Conservation (phyloP, 176 grass and related monocot genomes). For the Poa annua region DNA sequence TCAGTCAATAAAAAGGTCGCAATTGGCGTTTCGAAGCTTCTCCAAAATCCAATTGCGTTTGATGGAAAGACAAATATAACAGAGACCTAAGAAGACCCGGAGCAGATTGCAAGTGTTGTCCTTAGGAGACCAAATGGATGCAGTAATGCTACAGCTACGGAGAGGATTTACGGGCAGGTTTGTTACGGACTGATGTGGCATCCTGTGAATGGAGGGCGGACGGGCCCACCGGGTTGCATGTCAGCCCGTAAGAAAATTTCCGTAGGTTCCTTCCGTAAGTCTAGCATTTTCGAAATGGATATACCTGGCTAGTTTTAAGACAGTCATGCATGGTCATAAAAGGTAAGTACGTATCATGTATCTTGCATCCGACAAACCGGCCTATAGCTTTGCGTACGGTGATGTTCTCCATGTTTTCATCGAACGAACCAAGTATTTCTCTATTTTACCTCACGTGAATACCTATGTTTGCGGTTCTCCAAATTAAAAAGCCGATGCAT, state of each 20-base stretch:
- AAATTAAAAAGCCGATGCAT: neutral
- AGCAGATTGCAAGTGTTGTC: neutral
- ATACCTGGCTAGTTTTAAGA: neutral
- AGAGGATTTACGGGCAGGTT: no score
- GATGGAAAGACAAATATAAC: neutral
- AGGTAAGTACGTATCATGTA: neutral
- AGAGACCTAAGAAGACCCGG: neutral
- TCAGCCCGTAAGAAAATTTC: no score
- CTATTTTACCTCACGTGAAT: neutral
- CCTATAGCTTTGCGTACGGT: neutral
- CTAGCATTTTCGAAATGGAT: no score
- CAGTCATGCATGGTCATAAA: neutral
- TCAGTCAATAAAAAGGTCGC: neutral
- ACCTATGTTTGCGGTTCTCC: neutral
- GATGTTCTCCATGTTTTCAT: constrained; percentile 22
- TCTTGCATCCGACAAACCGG: neutral
- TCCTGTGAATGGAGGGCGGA: no score
- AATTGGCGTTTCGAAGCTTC: neutral
- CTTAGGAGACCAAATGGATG: neutral
- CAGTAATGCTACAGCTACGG: no score
- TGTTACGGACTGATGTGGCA: no score
- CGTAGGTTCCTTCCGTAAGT: no score
- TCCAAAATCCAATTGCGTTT: neutral
- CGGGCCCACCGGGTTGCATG: no score
- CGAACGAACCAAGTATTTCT: neutral